Evolutionary conservation across 495 filamentous ascomycete species (phyloP), one percentile per base, ranked within the genome.

Genomic region (Durotheca rogersii): DNA sequence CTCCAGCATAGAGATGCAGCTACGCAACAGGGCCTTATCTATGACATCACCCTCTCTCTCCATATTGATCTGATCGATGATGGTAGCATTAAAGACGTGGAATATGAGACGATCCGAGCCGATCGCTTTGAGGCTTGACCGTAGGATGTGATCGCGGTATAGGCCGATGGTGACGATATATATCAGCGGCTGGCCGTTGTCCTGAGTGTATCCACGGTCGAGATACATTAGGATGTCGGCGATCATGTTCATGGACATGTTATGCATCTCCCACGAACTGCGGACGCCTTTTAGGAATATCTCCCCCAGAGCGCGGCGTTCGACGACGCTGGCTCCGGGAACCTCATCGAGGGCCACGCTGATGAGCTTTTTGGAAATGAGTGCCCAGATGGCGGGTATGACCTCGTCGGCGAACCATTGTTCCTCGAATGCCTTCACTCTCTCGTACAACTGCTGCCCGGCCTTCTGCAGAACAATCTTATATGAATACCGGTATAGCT

Each of bases 211-310:
- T 10, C 89, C 81, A 18, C 92, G 87, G 53, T 99, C 93, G 80
- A 99, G 91, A 57, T 99, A 99, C 91, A 99, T 96, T 27, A 97
- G 69, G 23, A 99, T 89, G 65, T 99, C 94, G 7, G 92, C 93
- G 33, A 89, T 84, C 94, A 99, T 97, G 55, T 89, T 88, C 91
- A 96, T 95, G 44, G 86, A 89, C 11, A 88, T 74, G 61, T 89
- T 88, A 62, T 99, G 92, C 44, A 93, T 86, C 52, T 88, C 82
- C 88, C 89, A 99, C 3, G 83, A 81, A 31, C 76, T 72, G 62
- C 86, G 88, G 12, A 97, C 61, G 1, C 80, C 86, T 31, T 77
- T 79, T 54, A 99, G 65, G 55, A 97, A 93, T 61, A 77, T 86
- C 67, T 95, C 90, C 32, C 91, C 93, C 25, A 84, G 87, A 16